These are phyloP conservation scores for Carex cristatella DNA, from an alignment of 176 grass and related monocot genomes.

Conservation along the genomic window DNA sequence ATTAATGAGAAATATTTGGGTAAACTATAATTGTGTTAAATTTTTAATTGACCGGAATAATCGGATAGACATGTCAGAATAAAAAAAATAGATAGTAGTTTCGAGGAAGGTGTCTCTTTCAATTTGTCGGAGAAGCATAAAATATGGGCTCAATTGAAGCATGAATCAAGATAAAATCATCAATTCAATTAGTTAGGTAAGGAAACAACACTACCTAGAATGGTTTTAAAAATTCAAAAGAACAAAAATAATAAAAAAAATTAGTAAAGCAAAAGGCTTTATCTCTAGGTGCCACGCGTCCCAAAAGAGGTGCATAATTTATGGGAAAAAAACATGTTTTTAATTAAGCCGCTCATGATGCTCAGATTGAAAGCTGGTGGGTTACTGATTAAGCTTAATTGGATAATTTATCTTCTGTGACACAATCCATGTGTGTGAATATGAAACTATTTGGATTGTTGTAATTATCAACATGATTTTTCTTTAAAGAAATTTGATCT, in stretches of 20 bases:
- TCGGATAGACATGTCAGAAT: neutral
- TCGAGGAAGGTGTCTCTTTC: neutral
- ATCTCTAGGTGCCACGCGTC: constrained; percentile 2
- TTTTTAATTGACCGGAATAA: neutral
- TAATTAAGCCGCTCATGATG: neutral
- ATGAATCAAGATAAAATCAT: neutral
- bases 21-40: neutral
- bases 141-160: neutral
- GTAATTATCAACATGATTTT: no score
- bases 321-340: neutral
- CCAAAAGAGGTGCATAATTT: neutral
- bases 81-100: neutral
- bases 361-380: neutral
- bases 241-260: neutral
- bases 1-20: neutral
- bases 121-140: neutral
- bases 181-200: neutral
- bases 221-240: neutral
- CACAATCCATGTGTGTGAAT: neutral
- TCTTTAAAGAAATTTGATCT: neutral
- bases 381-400: neutral
- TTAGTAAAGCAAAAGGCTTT: neutral
- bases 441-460: neutral
- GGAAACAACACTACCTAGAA: neutral
- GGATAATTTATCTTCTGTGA: neutral